A percentile compares a stretch with the other conserved stretches of the same genome.
Evolutionary conservation across 768 basidiomycete species (phyloP).

Genomic region (Lactarius hengduanensis): DNA sequence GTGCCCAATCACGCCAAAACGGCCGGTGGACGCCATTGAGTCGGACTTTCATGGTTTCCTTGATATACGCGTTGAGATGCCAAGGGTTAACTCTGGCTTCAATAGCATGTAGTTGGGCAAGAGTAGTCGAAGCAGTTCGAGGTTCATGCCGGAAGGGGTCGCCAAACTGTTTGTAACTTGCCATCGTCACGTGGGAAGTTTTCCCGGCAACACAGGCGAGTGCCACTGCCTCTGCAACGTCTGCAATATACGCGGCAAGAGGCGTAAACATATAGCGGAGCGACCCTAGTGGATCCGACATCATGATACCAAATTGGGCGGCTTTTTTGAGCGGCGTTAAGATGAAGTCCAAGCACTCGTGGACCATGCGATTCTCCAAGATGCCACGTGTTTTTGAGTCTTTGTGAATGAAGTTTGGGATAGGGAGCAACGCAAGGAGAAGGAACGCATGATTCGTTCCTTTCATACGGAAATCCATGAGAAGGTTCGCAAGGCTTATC

Average conservation of each 20-base stretch:
- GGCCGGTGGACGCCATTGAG: slow-evolving; percentile 11
- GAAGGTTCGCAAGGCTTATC: too few relatives aligned
- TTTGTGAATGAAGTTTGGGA: not conserved
- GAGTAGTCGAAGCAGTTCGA: not conserved
- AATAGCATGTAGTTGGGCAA: not conserved
- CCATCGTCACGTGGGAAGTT: not conserved
- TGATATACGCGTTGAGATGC: not conserved
- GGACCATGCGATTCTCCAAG: too few relatives aligned
- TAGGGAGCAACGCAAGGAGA: slow-evolving; percentile 1
- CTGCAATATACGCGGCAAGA: too few relatives aligned
- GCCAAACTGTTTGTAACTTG: slow-evolving; percentile 6
- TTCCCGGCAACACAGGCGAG: too few relatives aligned
- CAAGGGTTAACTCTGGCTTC: not conserved
- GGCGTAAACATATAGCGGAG: too few relatives aligned
- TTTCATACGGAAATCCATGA: not conserved
- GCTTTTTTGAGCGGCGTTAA: too few relatives aligned
- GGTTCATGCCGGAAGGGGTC: slow-evolving; percentile 11
- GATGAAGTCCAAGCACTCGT: too few relatives aligned
- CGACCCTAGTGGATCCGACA: too few relatives aligned
- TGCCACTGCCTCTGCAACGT: too few relatives aligned
- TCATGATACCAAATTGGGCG: too few relatives aligned
- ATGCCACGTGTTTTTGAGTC: not conserved
- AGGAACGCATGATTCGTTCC: not conserved
- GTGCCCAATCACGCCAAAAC: slow-evolving; percentile 8
- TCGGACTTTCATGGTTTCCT: not conserved